Percentiles rank a stretch among this genome's conserved stretches.
Evolutionary conservation across 2,329 filamentous ascomycete genomes (phyloP).

Genomic region (Phyllosticta citribraziliensis): DNA sequence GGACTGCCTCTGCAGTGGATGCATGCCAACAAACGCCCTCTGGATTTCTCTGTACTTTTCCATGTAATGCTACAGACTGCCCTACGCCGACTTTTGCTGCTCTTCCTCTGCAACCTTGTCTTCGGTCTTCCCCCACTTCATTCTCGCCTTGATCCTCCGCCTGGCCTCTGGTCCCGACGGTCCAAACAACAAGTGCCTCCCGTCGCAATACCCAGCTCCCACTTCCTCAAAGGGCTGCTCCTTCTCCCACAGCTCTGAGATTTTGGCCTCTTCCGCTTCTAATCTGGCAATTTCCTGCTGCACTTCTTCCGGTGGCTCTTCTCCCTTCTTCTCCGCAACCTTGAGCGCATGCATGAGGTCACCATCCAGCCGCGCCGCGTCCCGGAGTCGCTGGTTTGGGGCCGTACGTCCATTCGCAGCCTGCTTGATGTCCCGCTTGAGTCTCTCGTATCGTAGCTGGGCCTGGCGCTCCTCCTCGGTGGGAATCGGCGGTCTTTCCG

Average conservation of each 20-base stretch:
- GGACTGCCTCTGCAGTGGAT: neutral
- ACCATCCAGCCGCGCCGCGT: constrained; percentile 20
- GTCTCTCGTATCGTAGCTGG: constrained; percentile 44
- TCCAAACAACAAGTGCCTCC: neutral
- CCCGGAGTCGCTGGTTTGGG: constrained; percentile 20
- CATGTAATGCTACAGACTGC: neutral
- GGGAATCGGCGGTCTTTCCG: constrained; percentile 56
- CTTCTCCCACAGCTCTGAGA: neutral
- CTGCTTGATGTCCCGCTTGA: constrained; percentile 47
- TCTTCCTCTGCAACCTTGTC: neutral
- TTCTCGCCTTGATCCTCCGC: neutral
- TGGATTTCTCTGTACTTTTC: neutral
- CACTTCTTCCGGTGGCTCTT: neutral
- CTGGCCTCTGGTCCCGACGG: neutral
- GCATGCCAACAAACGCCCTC: neutral
- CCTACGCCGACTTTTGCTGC: neutral
- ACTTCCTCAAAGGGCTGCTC: neutral
- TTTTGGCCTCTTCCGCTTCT: neutral
- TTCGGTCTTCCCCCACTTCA: neutral
- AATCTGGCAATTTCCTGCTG: neutral
- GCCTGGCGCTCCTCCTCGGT: constrained; percentile 52
- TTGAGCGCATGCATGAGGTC: constrained; percentile 11
- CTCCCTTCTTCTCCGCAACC: neutral
- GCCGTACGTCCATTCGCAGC: constrained; percentile 24
- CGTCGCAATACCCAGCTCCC: neutral